phyloP scores from a whole-genome alignment of 2,329 filamentous ascomycete genomes.

The Trichophyton schoenleinii region DNA sequence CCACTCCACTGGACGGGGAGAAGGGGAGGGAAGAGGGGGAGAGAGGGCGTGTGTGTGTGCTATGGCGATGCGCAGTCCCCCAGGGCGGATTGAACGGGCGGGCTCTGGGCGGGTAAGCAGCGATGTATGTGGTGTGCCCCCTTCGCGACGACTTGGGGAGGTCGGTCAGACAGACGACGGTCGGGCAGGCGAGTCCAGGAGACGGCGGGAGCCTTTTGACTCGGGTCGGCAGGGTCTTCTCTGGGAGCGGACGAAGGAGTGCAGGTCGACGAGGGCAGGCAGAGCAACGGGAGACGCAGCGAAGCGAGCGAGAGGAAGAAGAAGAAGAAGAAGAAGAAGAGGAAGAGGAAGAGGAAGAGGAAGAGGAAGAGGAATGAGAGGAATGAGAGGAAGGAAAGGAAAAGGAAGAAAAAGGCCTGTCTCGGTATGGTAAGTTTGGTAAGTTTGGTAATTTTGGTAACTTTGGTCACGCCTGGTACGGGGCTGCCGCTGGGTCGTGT shows the following conservation, averaged over 20 bases:
- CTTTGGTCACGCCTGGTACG: no score
- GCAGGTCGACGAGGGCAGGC: neutral
- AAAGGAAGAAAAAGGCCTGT: neutral
- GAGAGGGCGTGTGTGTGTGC: neutral
- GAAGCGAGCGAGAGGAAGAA: neutral
- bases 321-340: neutral
- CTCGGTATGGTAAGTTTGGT: neutral
- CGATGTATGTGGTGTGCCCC: no score
- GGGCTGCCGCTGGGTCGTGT: no score
- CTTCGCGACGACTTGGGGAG: neutral
- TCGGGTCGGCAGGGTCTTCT: no score
- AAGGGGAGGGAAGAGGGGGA: neutral
- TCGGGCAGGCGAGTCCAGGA: no score
- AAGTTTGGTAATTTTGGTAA: neutral
- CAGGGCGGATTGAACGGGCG: neutral
- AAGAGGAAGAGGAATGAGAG: neutral
- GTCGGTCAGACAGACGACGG: no score
- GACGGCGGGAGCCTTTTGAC: no score
- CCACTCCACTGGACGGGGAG: neutral
- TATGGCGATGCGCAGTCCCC: slow-evolving; percentile 1
- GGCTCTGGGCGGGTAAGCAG: no score
- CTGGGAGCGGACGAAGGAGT: no score
- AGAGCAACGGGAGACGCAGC: neutral
- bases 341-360: neutral
- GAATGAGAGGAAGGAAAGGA: neutral